phyloP scores from a whole-genome alignment of 345 rosid genomes.

The Raphanus raphanistrum region DNA sequence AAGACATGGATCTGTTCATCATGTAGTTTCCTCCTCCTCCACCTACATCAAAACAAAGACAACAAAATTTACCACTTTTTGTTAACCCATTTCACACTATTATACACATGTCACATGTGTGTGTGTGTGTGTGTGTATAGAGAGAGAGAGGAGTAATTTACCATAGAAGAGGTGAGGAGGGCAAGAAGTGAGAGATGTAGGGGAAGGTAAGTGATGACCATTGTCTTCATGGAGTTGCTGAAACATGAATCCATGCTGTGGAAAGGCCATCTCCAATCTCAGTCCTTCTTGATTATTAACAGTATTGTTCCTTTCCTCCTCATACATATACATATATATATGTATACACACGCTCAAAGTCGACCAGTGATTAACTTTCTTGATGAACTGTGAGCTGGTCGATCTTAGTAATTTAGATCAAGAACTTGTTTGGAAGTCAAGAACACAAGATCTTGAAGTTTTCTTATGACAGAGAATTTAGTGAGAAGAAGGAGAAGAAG shows the following conservation, averaged over 20 bases:
- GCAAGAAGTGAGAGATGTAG: slow-evolving; percentile 58
- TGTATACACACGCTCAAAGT: background rate
- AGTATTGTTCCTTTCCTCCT: slow-evolving; percentile 29
- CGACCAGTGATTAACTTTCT: background rate
- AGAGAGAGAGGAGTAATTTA: slow-evolving; percentile 22
- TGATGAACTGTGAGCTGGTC: background rate
- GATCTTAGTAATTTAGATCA: background rate
- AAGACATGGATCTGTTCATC: slow-evolving; percentile 84
- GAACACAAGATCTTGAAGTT: slow-evolving; percentile 8
- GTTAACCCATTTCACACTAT: background rate
- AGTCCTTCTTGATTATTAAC: slow-evolving; percentile 32
- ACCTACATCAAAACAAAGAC: slow-evolving; percentile 14
- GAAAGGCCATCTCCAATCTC: slow-evolving; percentile 64
- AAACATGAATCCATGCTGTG: slow-evolving; percentile 69
- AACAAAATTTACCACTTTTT: background rate
- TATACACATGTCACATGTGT: background rate
- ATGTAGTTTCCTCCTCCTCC: slow-evolving; percentile 53
- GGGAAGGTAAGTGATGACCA: slow-evolving; percentile 60
- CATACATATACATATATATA: slow-evolving; percentile 29
- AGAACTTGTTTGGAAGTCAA: background rate
- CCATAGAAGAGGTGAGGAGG: slow-evolving; percentile 81
- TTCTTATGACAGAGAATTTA: slow-evolving; percentile 13
- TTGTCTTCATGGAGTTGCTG: slow-evolving; percentile 63
- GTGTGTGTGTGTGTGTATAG: background rate
- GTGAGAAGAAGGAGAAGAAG: slow-evolving; percentile 19